A percentile compares a stretch with the other conserved stretches of the same genome.
These are phyloP conservation scores for Chimonanthus salicifolius DNA, from an alignment of 164 flowering plant genomes.

Conservation along the genomic window DNA sequence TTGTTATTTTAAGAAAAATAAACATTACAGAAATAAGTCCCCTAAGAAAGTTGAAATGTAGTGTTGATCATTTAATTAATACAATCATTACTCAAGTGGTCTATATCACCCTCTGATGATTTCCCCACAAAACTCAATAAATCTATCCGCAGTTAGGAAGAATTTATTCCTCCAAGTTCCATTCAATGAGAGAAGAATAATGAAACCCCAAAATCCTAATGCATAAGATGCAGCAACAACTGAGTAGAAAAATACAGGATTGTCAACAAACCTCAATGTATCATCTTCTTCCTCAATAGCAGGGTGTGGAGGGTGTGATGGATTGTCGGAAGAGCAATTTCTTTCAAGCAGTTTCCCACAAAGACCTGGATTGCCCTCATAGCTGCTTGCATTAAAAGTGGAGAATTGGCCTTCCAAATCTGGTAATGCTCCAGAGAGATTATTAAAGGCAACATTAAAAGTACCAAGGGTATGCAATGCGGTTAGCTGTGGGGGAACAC, in stretches of 20 bases:
- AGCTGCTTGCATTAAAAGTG: slow-evolving; percentile 1
- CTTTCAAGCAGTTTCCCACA: neutral
- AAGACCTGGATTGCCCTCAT: neutral
- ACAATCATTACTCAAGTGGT: too few species aligned
- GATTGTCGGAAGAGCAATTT: neutral
- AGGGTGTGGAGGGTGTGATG: neutral
- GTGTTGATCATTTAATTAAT: too few species aligned
- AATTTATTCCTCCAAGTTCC: neutral
- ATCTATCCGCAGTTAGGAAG: neutral
- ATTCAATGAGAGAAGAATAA: neutral
- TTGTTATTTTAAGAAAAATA: too few species aligned
- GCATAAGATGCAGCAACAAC: neutral
- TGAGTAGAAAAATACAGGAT: neutral
- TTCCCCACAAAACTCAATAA: neutral
- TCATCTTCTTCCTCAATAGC: neutral
- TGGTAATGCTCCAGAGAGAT: neutral
- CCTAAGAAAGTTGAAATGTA: too few species aligned
- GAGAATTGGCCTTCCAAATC: neutral
- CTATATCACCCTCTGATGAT: too few species aligned
- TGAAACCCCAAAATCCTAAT: slow-evolving; percentile 3
- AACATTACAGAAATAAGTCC: too few species aligned
- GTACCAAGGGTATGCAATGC: neutral
- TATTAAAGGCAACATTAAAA: slow-evolving; percentile 7
- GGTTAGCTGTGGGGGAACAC: neutral
- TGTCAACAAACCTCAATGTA: neutral